Conservation (phyloP, 176 grass and related monocot species). For the Cymbopogon citratus region DNA sequence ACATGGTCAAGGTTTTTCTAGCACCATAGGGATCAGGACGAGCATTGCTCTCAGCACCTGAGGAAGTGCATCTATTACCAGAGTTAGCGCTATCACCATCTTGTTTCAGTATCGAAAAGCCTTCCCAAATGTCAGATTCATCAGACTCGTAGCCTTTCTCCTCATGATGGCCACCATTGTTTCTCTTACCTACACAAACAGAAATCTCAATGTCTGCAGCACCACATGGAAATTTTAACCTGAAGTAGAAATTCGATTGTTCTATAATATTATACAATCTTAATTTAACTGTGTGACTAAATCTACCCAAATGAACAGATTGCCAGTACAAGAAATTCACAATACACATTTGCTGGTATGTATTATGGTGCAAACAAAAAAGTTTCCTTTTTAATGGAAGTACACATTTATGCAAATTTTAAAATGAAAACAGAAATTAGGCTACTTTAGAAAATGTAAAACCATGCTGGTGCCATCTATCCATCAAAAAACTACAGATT, state of each 20-base stretch:
- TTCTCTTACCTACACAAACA: too few relatives aligned
- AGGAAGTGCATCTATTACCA: neutral
- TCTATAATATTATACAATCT: neutral
- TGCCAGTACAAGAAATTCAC: too few relatives aligned
- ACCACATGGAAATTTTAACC: neutral
- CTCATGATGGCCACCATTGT: neutral
- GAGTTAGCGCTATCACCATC: neutral
- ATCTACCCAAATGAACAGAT: too few relatives aligned
- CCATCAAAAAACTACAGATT: neutral
- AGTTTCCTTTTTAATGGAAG: neutral
- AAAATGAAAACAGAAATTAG: neutral
- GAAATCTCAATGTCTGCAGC: neutral
- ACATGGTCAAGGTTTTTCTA: constrained; percentile 21
- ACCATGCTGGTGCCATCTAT: too few relatives aligned
- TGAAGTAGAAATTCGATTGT: neutral
- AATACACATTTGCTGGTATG: too few relatives aligned
- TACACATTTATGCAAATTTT: neutral
- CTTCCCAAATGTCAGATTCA: constrained; percentile 12
- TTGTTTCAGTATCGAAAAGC: neutral
- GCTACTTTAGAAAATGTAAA: neutral
- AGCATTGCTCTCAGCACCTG: neutral
- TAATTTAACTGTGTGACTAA: neutral
- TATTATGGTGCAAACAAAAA: too few relatives aligned
- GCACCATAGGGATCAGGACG: neutral
- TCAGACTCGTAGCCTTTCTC: neutral